Evolutionary conservation across 495 filamentous ascomycete genomes (phyloP).

Genomic region (Penicillium pancosmium): DNA sequence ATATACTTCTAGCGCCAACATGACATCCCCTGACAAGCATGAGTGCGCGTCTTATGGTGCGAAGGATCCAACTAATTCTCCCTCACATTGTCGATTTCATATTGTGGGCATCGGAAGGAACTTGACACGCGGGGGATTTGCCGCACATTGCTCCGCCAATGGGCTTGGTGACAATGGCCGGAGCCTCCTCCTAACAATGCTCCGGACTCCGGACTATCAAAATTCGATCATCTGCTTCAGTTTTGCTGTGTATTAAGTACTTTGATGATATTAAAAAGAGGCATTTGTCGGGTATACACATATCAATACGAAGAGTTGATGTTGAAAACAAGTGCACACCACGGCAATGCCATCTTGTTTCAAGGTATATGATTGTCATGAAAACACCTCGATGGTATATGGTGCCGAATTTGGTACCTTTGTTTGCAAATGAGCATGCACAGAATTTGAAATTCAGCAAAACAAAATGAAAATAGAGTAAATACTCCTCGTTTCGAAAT

Average conservation of each 20-base stretch:
- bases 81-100: not conserved
- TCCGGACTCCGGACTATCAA: not conserved
- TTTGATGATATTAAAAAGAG: not conserved
- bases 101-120: not conserved
- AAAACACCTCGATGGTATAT: conserved; percentile 21
- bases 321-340: not conserved
- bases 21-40: not conserved
- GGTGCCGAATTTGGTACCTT: conserved; percentile 18
- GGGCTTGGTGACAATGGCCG: not conserved
- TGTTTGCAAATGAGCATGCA: conserved; percentile 23
- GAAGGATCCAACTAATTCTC: not conserved
- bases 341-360: not conserved
- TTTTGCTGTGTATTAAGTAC: not conserved
- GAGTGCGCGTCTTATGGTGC: not conserved
- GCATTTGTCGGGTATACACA: not conserved
- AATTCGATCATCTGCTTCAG: not conserved
- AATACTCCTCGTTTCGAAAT: not conserved
- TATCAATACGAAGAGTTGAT: not conserved
- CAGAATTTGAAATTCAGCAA: conserved; percentile 13
- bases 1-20: not conserved
- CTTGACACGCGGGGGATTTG: not conserved
- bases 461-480: not conserved
- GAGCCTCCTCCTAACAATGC: not conserved
- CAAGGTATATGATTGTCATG: conserved; percentile 6
- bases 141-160: not conserved